Evolutionary conservation across 306 rosid genomes (phyloP), one percentile per base, ranked within the genome.

Genomic region (Spatholobus suberectus): DNA sequence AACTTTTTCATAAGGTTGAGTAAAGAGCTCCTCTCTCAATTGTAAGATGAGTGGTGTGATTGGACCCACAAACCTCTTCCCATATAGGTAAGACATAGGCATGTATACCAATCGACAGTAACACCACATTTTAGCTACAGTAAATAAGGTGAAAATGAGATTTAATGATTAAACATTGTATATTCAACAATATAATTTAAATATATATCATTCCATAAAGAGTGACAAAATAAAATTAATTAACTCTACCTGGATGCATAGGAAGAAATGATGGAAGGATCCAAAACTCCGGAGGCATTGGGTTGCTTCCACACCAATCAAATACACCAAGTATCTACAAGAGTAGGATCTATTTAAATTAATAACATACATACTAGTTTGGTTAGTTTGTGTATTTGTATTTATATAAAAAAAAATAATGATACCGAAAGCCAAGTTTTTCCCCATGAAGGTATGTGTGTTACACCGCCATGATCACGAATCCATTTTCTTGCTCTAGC

Each of bases 221-320:
- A 76, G 65, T 34, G 9, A 46, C 1, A 47, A 2, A 51, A 61
- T 15, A 70, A 77, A 61, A 5, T 15, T 57, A 76, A 57, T 40
- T 37, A 83, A 69, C 15, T 20, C 10, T 49, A 90, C 93, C 92
- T 62, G 98, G 97, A 82, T 90, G 90, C 82, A 94, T 88, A 3
- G 95, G 98, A 52, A 94, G 92, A 84, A 87, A 90, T 1, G 95
- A 89, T 78, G 98, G 98, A 26, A 92, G 86, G 43, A 92, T 85
- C 97, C 97, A 94, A 82, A 92, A 94, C 38, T 92, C 98, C 0
- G 98, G 98, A 9, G 97, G 97, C 91, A 92, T 90, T 13, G 98
- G 98, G 24, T 92, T 92, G 86, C 83, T 63, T 85, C 94, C 97
- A 0, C 43, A 63, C 97, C 98, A 94, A 4, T 90, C 93, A 79